Conservation (phyloP, 2,329 filamentous ascomycete species). For the Pestalotiopsis sp. region DNA sequence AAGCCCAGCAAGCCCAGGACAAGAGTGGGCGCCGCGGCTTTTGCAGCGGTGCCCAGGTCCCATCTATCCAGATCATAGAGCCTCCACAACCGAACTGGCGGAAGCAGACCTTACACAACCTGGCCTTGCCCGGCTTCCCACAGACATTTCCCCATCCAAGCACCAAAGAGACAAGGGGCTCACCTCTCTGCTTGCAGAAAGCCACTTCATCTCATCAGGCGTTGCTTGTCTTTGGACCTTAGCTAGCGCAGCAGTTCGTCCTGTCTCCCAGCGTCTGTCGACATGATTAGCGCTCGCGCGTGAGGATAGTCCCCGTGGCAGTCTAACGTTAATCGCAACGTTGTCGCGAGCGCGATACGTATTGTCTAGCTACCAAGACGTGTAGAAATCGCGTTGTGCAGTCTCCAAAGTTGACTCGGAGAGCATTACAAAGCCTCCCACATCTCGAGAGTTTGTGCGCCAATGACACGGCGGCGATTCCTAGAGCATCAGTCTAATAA, state of each 20-base stretch:
- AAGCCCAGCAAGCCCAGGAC: not conserved
- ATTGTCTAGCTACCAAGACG: not conserved
- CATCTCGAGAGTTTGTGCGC: constrained; percentile 3
- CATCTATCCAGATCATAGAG: not conserved
- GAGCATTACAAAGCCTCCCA: constrained; percentile 7
- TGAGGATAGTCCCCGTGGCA: not conserved
- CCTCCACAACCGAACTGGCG: constrained; percentile 1
- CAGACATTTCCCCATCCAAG: not conserved
- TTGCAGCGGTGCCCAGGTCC: constrained; percentile 9
- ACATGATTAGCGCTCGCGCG: not conserved
- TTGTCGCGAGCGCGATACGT: not conserved
- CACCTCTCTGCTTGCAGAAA: not conserved
- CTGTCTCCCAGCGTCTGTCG: not conserved
- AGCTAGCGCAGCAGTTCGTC: not conserved
- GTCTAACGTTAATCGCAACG: not conserved
- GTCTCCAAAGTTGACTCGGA: not conserved
- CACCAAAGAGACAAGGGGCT: not conserved
- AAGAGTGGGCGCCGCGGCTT: not conserved
- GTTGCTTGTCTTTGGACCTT: not conserved
- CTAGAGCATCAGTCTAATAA: constrained; percentile 1
- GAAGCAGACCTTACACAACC: not conserved
- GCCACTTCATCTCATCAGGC: not conserved
- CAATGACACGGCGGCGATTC: constrained; percentile 12
- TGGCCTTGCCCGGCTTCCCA: not conserved
- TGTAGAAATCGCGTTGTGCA: too few species aligned